A percentile compares a stretch with the other conserved stretches of the same genome.
Evolutionary conservation across 2,329 filamentous ascomycete genomes (phyloP).

Genomic region (Aspergillus tubingensis): DNA sequence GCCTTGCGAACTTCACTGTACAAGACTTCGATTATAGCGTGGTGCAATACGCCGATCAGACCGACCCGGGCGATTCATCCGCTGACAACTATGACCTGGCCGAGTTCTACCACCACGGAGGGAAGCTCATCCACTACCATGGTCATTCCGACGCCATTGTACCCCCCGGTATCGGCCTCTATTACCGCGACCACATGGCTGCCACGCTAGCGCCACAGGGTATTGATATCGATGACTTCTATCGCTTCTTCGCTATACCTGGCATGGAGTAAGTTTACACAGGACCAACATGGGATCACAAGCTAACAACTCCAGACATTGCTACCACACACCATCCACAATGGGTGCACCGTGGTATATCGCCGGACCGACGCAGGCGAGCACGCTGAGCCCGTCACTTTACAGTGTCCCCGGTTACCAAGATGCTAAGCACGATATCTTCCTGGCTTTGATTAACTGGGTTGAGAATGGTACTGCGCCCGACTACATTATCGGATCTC

Average conservation of each 20-base stretch:
- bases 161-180: background rate
- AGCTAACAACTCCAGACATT: background rate
- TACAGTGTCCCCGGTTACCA: background rate
- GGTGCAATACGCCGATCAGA: background rate
- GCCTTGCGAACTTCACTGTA: background rate
- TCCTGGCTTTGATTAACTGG: background rate
- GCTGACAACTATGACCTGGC: background rate
- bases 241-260: background rate
- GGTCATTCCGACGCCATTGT: background rate
- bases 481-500: background rate
- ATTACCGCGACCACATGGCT: background rate
- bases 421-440: background rate
- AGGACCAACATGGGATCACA: background rate
- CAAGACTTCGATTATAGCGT: background rate
- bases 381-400: background rate
- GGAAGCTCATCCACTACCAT: background rate
- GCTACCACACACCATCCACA: background rate
- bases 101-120: background rate
- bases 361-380: background rate
- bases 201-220: background rate
- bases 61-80: background rate
- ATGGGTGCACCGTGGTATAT: conserved; percentile 6
- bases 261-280: background rate
- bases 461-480: background rate
- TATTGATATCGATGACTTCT: background rate